These are phyloP conservation scores for Phytopythium chamaehyphon DNA, from an alignment of 352 stramenopile genomes.

Conservation along the genomic window DNA sequence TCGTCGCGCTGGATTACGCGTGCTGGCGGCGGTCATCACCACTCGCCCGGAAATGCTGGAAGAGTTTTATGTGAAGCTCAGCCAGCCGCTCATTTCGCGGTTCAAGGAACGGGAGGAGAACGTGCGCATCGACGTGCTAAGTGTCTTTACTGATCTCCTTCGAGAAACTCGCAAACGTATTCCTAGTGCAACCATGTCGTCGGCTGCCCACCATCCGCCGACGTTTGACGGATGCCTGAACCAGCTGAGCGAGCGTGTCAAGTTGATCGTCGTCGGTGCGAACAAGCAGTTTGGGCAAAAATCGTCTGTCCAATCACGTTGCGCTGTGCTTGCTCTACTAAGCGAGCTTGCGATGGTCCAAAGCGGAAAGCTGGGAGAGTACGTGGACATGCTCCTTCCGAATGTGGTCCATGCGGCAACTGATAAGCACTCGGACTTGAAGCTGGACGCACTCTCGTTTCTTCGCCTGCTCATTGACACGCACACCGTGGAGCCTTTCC, in stretches of 20 bases:
- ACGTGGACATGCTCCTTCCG: constrained; percentile 69
- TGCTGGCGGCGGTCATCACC: constrained; percentile 92
- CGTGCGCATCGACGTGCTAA: constrained; percentile 96
- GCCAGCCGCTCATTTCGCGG: constrained; percentile 75
- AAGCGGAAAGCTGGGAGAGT: constrained; percentile 64
- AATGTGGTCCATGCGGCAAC: constrained; percentile 85
- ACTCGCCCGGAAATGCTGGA: constrained; percentile 83
- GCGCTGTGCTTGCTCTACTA: constrained; percentile 81
- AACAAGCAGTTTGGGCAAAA: constrained; percentile 84
- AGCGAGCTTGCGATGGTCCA: constrained; percentile 81
- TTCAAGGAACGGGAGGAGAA: constrained; percentile 99
- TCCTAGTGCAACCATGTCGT: constrained; percentile 21
- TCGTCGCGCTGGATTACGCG: constrained; percentile 87
- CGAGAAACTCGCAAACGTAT: constrained; percentile 58
- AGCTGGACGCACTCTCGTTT: constrained; percentile 94
- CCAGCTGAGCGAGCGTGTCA: constrained; percentile 56
- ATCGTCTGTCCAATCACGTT: constrained; percentile 69
- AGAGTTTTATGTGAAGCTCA: constrained; percentile 81
- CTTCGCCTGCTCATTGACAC: constrained; percentile 92
- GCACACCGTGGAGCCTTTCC: constrained; percentile 79
- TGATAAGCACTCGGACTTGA: constrained; percentile 93
- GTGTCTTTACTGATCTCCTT: constrained; percentile 92
- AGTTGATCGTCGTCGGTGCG: constrained; percentile 63
- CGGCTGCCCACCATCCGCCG: constrained; percentile 17
- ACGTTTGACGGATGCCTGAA: constrained; percentile 40